Evolutionary conservation across 2,329 filamentous ascomycete genomes (phyloP).

Genomic region (Pezicula rhizophila): DNA sequence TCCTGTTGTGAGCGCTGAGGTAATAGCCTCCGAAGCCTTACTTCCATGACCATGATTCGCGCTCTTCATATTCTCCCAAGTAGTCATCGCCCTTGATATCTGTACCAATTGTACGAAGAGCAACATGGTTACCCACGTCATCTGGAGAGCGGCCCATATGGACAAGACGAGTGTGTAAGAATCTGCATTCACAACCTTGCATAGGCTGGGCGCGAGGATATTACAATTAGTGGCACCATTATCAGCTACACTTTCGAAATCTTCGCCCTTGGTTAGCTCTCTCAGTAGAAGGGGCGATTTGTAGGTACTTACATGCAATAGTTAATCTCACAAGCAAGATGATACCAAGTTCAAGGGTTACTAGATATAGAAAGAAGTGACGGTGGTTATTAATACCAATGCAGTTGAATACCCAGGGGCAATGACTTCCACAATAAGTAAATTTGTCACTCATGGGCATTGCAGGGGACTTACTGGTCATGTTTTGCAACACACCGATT

Average conservation of each 20-base stretch:
- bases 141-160: slow-evolving; percentile 75
- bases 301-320: slow-evolving; percentile 58
- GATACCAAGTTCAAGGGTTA: slow-evolving; percentile 72
- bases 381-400: slow-evolving; percentile 93
- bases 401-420: slow-evolving; percentile 97
- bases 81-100: slow-evolving; percentile 87
- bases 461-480: slow-evolving; percentile 68
- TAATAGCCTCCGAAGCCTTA: slow-evolving; percentile 52
- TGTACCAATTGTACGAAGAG: slow-evolving; percentile 90
- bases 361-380: slow-evolving; percentile 88
- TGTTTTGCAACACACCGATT: slow-evolving; percentile 91
- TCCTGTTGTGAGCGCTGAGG: slow-evolving; percentile 70
- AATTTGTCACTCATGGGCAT: slow-evolving; percentile 17
- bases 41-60: slow-evolving; percentile 54
- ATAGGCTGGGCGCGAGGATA: slow-evolving; percentile 68
- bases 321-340: slow-evolving; percentile 64
- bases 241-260: slow-evolving; percentile 55
- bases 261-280: slow-evolving; percentile 35
- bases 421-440: slow-evolving; percentile 56
- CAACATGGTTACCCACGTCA: slow-evolving; percentile 97
- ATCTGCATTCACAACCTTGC: slow-evolving; percentile 72
- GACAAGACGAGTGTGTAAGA: slow-evolving; percentile 75
- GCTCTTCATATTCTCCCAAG: slow-evolving; percentile 92
- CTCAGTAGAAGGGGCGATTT: not conserved
- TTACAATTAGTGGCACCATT: slow-evolving; percentile 57